Base-by-base conservation (phyloP, 805 yeast species). In the Scheffersomyces spartinae region DNA sequence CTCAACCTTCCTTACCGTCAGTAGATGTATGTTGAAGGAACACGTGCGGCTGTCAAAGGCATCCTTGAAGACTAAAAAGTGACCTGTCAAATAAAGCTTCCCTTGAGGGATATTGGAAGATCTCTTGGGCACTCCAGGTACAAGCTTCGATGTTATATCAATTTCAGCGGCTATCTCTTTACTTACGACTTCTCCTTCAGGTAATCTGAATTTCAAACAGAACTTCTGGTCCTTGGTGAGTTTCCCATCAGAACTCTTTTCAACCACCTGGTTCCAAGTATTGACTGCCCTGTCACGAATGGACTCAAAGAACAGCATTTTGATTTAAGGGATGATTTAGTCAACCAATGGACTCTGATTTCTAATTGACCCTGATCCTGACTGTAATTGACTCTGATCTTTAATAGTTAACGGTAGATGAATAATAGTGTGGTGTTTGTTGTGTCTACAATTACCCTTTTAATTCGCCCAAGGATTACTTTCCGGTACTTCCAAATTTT, bases 1-100 rank as follows among this genome's bases (percentile, higher is more conserved):
- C 45, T 88, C 95, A 10, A 91, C 93, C 33, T 84, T 75, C 42
- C 79, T 74, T 19, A 91, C 55, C 1, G 94, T 71, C 2, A 86
- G 71, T 21, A 91, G 52, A 33, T 88, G 91, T 15, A 88, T 39
- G 3, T 65, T 65, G 42, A 88, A 69, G 5, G 71, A 65, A 44
- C 91, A 79, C 23, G 74, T 68, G 28, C 72, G 63, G 24, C 65
- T 63, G 39, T 84, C 93, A 38, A 71, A 73, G 5, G 70, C 64
- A 38, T 82, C 84, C 31, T 71, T 63, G 43, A 86, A 88, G 13
- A 81, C 70, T 18, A 91, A 45, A 43, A 73, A 91, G 35, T 78
- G 81, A 28, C 72, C 72, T 1, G 94, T 79, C 22, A 91, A 48
- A 37, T 59, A 76, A n/a, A 86, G 39, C 18, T 52, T 64, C 54